phyloP scores from a whole-genome alignment of 2,329 filamentous ascomycete species.

The Periconia macrospinosa region DNA sequence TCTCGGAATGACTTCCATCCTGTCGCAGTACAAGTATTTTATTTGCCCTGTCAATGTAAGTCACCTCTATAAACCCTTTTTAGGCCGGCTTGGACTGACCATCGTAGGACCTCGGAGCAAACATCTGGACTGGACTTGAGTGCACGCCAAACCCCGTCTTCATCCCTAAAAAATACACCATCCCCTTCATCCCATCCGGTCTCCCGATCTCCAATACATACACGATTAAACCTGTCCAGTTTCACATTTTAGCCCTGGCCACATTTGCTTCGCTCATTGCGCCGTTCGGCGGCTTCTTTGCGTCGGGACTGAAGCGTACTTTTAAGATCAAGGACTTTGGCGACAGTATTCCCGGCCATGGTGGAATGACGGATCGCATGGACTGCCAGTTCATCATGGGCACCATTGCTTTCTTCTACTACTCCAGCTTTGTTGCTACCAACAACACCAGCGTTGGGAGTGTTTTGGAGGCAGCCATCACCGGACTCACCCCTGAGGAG shows the following conservation, averaged over 20 bases:
- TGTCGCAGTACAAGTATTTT: conserved; percentile 94
- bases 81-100: conserved; percentile 5
- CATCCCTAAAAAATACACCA: conserved; percentile 71
- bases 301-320: conserved; percentile 93
- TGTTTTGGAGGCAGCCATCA: conserved; percentile 90
- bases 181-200: conserved; percentile 54
- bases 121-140: conserved; percentile 85
- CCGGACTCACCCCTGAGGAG: conserved; percentile 81
- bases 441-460: conserved; percentile 83
- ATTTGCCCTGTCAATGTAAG: conserved; percentile 90
- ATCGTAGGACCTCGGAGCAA: conserved; percentile 77
- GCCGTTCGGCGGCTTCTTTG: conserved; percentile 97
- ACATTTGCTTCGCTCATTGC: conserved; percentile 96
- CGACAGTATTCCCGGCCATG: conserved; percentile 95
- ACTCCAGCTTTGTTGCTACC: conserved; percentile 92
- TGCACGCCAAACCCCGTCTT: conserved; percentile 94
- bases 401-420: conserved; percentile 98
- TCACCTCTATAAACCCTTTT: not conserved
- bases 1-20: conserved; percentile 75
- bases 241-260: conserved; percentile 86
- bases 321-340: conserved; percentile 99
- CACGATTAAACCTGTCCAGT: conserved; percentile 83
- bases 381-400: conserved; percentile 99
- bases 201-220: conserved; percentile 69
- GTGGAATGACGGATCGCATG: conserved; percentile 98